These are phyloP conservation scores for Linnemannia exigua DNA, from an alignment of 192 early-diverging fungal genomes.

Conservation along the genomic window DNA sequence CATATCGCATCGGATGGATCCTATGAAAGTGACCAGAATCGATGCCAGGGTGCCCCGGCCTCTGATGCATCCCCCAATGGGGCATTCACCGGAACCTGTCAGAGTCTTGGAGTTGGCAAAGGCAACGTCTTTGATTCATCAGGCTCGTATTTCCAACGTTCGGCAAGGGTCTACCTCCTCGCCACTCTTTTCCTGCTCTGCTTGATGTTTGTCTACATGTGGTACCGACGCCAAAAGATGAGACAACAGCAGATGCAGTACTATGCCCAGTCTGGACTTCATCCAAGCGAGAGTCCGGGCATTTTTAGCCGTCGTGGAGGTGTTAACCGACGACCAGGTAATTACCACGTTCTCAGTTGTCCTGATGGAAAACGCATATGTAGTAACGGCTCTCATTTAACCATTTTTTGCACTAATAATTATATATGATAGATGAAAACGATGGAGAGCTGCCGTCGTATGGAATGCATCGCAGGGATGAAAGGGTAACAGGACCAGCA, in stretches of 20 bases:
- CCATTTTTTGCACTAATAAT: background rate
- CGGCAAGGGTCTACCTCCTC: slow-evolving; percentile 33
- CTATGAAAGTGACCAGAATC: slow-evolving; percentile 39
- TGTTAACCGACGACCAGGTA: slow-evolving; percentile 42
- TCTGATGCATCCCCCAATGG: background rate
- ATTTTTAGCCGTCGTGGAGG: slow-evolving; percentile 18
- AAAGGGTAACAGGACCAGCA: slow-evolving; percentile 29
- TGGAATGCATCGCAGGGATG: slow-evolving; percentile 45
- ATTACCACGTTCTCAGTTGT: background rate
- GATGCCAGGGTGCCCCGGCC: background rate
- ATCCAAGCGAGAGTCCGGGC: background rate
- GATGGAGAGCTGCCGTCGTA: slow-evolving; percentile 51
- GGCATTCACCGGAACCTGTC: slow-evolving; percentile 12
- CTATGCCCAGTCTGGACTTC: background rate
- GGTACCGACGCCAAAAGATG: slow-evolving; percentile 32
- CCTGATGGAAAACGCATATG: background rate
- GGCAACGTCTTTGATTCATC: background rate
- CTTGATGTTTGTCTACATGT: slow-evolving; percentile 29
- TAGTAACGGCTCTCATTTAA: background rate
- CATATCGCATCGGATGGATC: slow-evolving; percentile 19
- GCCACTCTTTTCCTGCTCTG: slow-evolving; percentile 24
- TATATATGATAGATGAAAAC: slow-evolving; percentile 19
- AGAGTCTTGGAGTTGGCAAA: background rate
- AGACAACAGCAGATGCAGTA: slow-evolving; percentile 18
- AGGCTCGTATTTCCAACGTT: background rate